Evolutionary conservation across 495 filamentous ascomycete species (phyloP), one percentile per base, ranked within the genome.

Genomic region (Friedmanniomyces endolithicus): DNA sequence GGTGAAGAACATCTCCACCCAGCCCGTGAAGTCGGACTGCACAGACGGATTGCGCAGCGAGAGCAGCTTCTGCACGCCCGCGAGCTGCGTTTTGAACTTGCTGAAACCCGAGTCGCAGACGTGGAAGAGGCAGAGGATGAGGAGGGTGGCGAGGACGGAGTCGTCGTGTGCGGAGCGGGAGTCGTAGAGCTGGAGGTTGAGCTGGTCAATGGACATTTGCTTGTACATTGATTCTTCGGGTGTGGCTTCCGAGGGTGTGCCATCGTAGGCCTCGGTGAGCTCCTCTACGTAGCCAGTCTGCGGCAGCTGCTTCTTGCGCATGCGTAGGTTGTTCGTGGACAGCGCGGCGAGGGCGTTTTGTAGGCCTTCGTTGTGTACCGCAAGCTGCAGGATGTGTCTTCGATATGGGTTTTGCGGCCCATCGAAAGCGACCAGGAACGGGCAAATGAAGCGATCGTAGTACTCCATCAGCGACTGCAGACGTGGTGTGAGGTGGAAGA

Each of bases 1-100:
- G 16, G 88, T 92, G 64, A 96, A 96, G 64, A 95, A 81, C n/a
- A 87, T 83, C 56, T 94, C 88, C 73, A 95, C 88, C 90, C 90
- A 97, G 4, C 76, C 83, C 29, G 87, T 80, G 50, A 88, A 84
- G 19, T 77, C 73, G 16, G 81, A 78, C 39, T 81, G 73, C 17
- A 76, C 67, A 27, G 77, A 78, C 23, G 80, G 78, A 57, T 85
- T 77, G 51, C 90, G 78, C 70, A 97, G 81, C 11, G 83, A 78
- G 11, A 96, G 79, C 47, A 97, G 81, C 72, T 92, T 90, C 66
- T 90, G 92, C 48, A 95, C 90, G 1, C 90, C 90, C 0, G 88
- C 88, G 61, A 97, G 90, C 64, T 95, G 90, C 0, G 88, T 90
- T 52, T 88, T 85, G 70, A 95, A 96, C 63, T 90, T 87, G 2